These are phyloP conservation scores for Arachis hypogaea DNA, from an alignment of 306 rosid species.

Conservation along the genomic window DNA sequence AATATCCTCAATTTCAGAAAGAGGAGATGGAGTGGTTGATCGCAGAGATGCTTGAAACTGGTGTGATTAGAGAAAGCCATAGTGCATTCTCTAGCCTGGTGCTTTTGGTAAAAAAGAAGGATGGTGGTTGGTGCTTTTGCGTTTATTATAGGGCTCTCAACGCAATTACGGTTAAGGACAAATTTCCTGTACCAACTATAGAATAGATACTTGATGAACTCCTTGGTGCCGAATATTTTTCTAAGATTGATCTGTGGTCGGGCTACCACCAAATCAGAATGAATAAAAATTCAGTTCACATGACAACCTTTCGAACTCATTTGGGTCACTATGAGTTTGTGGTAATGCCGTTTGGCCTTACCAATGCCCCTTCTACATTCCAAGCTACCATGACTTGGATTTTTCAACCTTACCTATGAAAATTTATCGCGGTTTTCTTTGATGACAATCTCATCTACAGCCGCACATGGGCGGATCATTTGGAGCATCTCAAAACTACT, in stretches of 20 bases:
- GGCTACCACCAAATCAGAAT: too few species aligned
- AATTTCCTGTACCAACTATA: background rate
- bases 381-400: too few species aligned
- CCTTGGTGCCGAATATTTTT: background rate
- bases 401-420: background rate
- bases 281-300: too few species aligned
- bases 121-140: background rate
- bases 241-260: background rate
- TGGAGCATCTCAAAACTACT: too few species aligned
- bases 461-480: background rate
- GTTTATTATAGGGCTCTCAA: background rate
- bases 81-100: background rate
- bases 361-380: too few species aligned
- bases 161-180: background rate
- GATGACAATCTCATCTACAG: background rate
- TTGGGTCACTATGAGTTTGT: too few species aligned
- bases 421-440: background rate
- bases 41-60: background rate
- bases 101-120: background rate
- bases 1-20: background rate
- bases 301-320: too few species aligned
- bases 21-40: background rate
- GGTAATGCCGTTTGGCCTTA: too few species aligned
- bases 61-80: background rate
- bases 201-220: too few species aligned